Conservation (phyloP, 768 basidiomycete genomes). For the Coprinopsis marcescibilis region DNA sequence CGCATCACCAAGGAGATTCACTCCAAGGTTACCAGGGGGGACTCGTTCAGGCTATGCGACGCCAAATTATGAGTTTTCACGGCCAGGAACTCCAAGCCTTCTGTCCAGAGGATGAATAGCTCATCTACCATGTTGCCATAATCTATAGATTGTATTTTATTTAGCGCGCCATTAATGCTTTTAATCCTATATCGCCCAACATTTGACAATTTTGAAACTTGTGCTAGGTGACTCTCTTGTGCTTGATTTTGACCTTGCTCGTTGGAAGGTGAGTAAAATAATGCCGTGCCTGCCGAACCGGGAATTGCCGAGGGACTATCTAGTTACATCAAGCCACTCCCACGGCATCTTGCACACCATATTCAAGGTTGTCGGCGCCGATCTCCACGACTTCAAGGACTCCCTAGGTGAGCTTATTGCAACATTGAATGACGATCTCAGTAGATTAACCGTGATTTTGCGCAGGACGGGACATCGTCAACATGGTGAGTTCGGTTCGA, state of each 20-base stretch:
- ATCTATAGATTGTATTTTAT: too few relatives aligned
- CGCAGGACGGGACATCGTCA: background rate
- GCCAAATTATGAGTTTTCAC: slow-evolving; percentile 47
- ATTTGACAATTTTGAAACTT: too few relatives aligned
- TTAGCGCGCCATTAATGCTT: too few relatives aligned
- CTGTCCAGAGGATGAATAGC: slow-evolving; percentile 30
- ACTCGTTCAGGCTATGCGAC: slow-evolving; percentile 56
- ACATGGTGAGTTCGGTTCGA: background rate
- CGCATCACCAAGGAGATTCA: slow-evolving; percentile 25
- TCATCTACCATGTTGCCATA: background rate
- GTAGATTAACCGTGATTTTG: background rate
- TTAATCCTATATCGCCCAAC: too few relatives aligned
- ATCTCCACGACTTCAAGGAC: background rate
- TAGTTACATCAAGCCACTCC: slow-evolving; percentile 35
- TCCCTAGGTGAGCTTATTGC: background rate
- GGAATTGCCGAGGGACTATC: slow-evolving; percentile 38
- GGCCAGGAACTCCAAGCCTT: slow-evolving; percentile 62
- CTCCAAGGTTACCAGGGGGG: slow-evolving; percentile 27
- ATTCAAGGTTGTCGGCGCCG: slow-evolving; percentile 14
- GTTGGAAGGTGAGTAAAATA: too few relatives aligned
- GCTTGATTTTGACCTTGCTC: too few relatives aligned
- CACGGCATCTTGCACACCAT: slow-evolving; percentile 11
- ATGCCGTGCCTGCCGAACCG: slow-evolving; percentile 20
- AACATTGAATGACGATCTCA: background rate
- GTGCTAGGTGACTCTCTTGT: too few relatives aligned